These are phyloP conservation scores for Salix purpurea DNA, from an alignment of 345 rosid genomes.

Conservation along the genomic window DNA sequence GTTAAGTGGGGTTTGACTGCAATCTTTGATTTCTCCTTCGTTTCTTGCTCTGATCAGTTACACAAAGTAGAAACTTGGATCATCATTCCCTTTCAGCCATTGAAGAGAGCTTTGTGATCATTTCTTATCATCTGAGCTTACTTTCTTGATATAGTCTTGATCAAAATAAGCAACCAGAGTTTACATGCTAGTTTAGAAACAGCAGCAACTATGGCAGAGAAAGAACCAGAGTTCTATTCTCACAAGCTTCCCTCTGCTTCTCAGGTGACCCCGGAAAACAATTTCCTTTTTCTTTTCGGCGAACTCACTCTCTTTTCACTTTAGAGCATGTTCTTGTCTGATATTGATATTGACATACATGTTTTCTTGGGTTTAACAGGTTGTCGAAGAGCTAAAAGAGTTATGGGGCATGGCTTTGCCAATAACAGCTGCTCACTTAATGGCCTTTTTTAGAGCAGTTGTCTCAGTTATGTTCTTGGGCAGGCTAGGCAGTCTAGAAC, in stretches of 20 bases:
- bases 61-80: neutral
- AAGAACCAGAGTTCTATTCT: conserved; percentile 44
- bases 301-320: neutral
- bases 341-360: conserved; percentile 1
- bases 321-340: neutral
- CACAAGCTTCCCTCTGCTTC: conserved; percentile 45
- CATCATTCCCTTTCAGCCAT: neutral
- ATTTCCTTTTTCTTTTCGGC: neutral
- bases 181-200: neutral
- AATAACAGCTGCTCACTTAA: conserved; percentile 76
- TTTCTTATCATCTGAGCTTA: neutral
- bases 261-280: conserved; percentile 36
- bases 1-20: neutral
- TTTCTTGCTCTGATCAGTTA: neutral
- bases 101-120: neutral
- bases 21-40: neutral
- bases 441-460: conserved; percentile 69
- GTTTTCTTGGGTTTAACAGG: conserved; percentile 33
- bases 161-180: neutral
- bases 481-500: conserved; percentile 83
- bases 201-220: conserved; percentile 39
- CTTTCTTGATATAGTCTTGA: neutral
- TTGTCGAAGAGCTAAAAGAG: conserved; percentile 74
- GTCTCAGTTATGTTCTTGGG: conserved; percentile 90
- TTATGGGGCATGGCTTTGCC: conserved; percentile 89